phyloP scores from a whole-genome alignment of 208 protist species.

The Trypanosoma melophagium region DNA sequence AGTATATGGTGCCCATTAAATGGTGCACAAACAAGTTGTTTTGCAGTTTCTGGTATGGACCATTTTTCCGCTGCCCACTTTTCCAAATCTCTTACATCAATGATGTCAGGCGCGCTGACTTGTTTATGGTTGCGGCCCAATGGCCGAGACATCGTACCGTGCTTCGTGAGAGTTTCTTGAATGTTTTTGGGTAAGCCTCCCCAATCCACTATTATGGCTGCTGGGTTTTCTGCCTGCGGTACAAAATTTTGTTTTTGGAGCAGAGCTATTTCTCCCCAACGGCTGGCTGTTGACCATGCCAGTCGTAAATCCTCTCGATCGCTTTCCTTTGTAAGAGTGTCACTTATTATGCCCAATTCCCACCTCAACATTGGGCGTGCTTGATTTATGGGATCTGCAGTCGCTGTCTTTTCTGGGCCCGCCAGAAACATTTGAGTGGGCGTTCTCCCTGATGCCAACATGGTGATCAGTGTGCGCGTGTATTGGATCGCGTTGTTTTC shows the following conservation, averaged over 20 bases:
- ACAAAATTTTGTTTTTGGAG: constrained; percentile 13
- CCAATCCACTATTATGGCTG: constrained; percentile 2
- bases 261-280: constrained; percentile 3
- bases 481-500: constrained; percentile 10
- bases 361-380: constrained; percentile 13
- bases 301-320: constrained; percentile 4
- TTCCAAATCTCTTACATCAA: no score
- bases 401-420: background rate
- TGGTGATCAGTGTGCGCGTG: background rate
- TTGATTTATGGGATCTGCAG: constrained; percentile 6
- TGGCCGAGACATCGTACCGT: background rate
- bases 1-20: no score
- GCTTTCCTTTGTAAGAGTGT: background rate
- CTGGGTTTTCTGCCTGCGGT: background rate
- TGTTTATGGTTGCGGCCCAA: no score
- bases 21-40: no score
- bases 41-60: no score
- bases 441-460: background rate
- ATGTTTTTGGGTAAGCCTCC: constrained; percentile 1
- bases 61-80: no score
- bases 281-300: background rate
- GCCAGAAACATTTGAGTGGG: constrained; percentile 4
- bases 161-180: constrained; percentile 4
- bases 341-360: constrained; percentile 6
- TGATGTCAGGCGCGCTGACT: no score